Percentiles rank a stretch among this genome's conserved stretches.
phyloP scores from a whole-genome alignment of 495 filamentous ascomycete genomes.

The Talaromyces borbonicus region DNA sequence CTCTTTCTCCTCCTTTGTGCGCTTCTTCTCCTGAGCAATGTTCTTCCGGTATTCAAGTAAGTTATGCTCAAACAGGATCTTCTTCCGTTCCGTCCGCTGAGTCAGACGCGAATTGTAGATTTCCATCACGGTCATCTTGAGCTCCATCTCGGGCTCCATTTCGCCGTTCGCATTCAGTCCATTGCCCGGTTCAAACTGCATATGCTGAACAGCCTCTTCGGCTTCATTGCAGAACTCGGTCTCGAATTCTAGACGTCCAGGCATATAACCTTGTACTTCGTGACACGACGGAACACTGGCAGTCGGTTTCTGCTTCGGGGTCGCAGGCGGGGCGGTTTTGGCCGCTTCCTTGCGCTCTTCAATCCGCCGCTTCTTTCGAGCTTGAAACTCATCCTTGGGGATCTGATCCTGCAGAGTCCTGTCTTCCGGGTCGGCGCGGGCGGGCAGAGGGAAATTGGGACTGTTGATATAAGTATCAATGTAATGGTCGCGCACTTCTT shows the following conservation, averaged over 20 bases:
- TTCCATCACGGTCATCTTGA: constrained; percentile 97
- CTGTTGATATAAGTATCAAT: constrained; percentile 79
- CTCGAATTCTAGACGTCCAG: constrained; percentile 93
- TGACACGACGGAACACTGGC: constrained; percentile 90
- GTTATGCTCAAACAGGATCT: constrained; percentile 90
- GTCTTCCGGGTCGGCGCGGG: constrained; percentile 72
- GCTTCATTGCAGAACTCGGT: constrained; percentile 96
- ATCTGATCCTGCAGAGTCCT: constrained; percentile 64
- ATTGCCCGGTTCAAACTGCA: constrained; percentile 95
- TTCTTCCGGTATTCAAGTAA: constrained; percentile 90
- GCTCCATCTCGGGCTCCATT: constrained; percentile 85
- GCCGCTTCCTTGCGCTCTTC: constrained; percentile 84
- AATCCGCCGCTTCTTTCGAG: constrained; percentile 87
- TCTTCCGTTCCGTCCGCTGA: constrained; percentile 87
- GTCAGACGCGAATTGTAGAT: constrained; percentile 95
- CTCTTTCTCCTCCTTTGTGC: constrained; percentile 89
- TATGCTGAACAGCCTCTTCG: constrained; percentile 94
- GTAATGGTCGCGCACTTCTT: constrained; percentile 92
- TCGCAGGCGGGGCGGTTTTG: constrained; percentile 70
- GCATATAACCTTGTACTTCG: constrained; percentile 98
- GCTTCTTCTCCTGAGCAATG: constrained; percentile 78
- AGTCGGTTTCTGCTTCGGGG: constrained; percentile 91
- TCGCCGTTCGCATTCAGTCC: constrained; percentile 81
- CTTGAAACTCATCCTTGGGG: constrained; percentile 85
- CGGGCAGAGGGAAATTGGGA: constrained; percentile 72